A percentile compares a stretch with the other conserved stretches of the same genome.
phyloP scores from a whole-genome alignment of 805 yeast genomes.

The Kodamaea nitidulidarum region DNA sequence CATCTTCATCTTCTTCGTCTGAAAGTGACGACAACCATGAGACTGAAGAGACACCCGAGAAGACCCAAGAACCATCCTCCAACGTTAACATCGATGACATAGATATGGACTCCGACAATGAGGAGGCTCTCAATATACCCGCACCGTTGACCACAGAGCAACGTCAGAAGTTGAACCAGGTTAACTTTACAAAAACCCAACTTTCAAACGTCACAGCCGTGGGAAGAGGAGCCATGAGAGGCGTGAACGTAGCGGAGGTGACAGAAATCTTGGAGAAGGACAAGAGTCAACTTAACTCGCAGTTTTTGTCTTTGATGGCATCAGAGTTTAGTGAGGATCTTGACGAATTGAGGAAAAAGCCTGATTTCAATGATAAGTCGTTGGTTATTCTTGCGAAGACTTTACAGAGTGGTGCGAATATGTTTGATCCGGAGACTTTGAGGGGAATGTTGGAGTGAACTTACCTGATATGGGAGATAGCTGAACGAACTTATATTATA shows the following conservation, averaged over 20 bases:
- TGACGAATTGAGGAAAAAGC: constrained; percentile 55
- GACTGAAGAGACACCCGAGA: constrained; percentile 4
- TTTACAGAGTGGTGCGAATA: constrained; percentile 53
- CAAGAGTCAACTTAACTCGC: constrained; percentile 41
- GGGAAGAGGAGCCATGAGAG: constrained; percentile 13
- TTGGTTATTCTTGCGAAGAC: constrained; percentile 54
- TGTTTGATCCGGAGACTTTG: constrained; percentile 54
- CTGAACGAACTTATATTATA: too few species aligned
- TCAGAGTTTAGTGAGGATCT: constrained; percentile 58
- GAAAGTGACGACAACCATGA: constrained; percentile 14
- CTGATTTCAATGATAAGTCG: constrained; percentile 58
- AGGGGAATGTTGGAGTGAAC: constrained; percentile 16
- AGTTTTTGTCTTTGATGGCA: constrained; percentile 54
- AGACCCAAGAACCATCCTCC: constrained; percentile 17
- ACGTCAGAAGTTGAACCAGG: constrained; percentile 18
- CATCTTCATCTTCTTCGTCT: constrained; percentile 42
- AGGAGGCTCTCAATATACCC: constrained; percentile 13
- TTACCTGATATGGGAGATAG: too few species aligned
- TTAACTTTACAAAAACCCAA: constrained; percentile 25
- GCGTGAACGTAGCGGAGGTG: constrained; percentile 15
- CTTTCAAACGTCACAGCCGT: constrained; percentile 13
- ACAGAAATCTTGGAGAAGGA: constrained; percentile 24
- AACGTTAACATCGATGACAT: constrained; percentile 31
- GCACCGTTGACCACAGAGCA: constrained; percentile 18
- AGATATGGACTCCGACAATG: constrained; percentile 26